These are phyloP conservation scores for Aspergillus carlsbadensis DNA, from an alignment of 495 filamentous ascomycete species.

Conservation along the genomic window DNA sequence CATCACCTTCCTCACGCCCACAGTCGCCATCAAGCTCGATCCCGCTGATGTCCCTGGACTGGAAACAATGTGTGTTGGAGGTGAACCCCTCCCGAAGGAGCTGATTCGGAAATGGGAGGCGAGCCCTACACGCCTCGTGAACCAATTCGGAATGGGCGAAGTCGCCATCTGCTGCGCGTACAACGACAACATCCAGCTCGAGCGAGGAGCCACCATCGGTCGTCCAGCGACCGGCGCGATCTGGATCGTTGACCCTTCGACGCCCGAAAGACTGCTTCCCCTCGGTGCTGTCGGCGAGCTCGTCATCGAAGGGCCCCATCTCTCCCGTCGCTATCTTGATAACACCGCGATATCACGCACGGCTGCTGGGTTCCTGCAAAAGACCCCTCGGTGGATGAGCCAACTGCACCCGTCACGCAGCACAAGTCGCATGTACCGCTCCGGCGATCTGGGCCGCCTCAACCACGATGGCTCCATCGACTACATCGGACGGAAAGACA, in stretches of 20 bases:
- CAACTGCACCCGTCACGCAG: conserved; percentile 12
- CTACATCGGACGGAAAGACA: conserved; percentile 74
- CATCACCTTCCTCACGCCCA: conserved; percentile 43
- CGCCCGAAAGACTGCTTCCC: conserved; percentile 49
- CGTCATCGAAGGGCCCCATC: conserved; percentile 56
- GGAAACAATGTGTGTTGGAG: conserved; percentile 21
- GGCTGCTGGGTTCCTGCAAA: conserved; percentile 15
- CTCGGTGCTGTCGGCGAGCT: conserved; percentile 58
- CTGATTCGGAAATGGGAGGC: conserved; percentile 44
- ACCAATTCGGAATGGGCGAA: conserved; percentile 60
- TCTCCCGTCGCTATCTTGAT: conserved; percentile 54
- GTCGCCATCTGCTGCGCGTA: conserved; percentile 30
- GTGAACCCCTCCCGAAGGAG: conserved; percentile 47
- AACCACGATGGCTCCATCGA: conserved; percentile 70
- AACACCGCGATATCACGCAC: conserved; percentile 15
- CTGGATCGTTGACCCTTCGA: conserved; percentile 29
- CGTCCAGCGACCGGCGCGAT: background rate
- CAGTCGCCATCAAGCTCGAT: conserved; percentile 37
- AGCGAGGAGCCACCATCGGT: conserved; percentile 2
- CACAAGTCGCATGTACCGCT: conserved; percentile 55
- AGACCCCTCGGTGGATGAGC: conserved; percentile 19
- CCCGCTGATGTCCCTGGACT: conserved; percentile 33
- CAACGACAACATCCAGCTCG: conserved; percentile 19
- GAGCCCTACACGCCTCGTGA: conserved; percentile 40
- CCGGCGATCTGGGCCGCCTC: conserved; percentile 75